A percentile compares a stretch with the other conserved stretches of the same genome.
Evolutionary conservation across 73 alveolate species (phyloP).

Genomic region (Durusdinium trenchii): DNA sequence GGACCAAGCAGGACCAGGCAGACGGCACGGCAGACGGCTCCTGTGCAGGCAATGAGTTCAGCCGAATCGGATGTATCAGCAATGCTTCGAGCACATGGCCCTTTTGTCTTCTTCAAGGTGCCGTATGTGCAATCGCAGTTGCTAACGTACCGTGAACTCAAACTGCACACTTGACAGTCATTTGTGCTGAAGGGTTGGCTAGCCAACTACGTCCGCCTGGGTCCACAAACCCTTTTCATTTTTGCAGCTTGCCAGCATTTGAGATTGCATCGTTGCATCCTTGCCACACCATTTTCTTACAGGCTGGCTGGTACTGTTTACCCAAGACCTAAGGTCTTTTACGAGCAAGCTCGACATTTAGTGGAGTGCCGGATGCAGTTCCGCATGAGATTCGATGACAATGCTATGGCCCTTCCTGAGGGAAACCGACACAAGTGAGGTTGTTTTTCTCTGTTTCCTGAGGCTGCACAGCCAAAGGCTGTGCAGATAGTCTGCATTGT

Average conservation of each 20-base stretch:
- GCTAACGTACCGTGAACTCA: not conserved
- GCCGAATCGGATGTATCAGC: conserved; percentile 32
- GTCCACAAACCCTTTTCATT: conserved; percentile 84
- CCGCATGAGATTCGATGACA: too few relatives aligned
- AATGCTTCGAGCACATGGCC: conserved; percentile 59
- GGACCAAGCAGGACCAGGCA: not conserved
- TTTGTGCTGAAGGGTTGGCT: conserved; percentile 73
- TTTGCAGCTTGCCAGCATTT: conserved; percentile 14
- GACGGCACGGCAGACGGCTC: too few relatives aligned
- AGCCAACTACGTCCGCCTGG: conserved; percentile 92
- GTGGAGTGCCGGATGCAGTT: conserved; percentile 46
- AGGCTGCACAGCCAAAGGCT: not conserved
- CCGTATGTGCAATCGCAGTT: not conserved
- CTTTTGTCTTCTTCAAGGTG: conserved; percentile 77
- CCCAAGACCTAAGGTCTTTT: conserved; percentile 31
- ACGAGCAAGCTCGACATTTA: conserved; percentile 54
- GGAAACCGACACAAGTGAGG: not conserved
- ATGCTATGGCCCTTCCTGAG: not conserved
- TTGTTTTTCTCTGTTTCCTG: not conserved
- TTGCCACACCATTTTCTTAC: not conserved
- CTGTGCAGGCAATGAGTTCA: conserved; percentile 54
- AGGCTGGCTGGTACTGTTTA: not conserved
- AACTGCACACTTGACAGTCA: not conserved
- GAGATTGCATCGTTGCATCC: not conserved
- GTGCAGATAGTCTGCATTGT: too few relatives aligned